Evolutionary conservation across 2,329 filamentous ascomycete species (phyloP).

Genomic region (Setomelanomma holmii): DNA sequence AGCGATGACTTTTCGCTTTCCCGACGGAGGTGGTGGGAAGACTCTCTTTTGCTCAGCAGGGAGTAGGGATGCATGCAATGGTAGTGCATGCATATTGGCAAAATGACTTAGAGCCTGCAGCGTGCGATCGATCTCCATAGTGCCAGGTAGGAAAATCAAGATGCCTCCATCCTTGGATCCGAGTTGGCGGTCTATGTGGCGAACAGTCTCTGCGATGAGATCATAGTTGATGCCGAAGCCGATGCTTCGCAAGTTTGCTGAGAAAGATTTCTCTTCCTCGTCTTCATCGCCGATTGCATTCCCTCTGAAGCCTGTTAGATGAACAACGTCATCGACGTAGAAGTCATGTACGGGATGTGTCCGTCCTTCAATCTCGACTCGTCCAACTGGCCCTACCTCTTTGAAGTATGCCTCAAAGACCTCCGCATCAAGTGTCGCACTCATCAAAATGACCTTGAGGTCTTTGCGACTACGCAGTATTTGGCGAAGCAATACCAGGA

Average conservation of each 20-base stretch:
- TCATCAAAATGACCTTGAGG: slow-evolving; percentile 93
- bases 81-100: slow-evolving; percentile 76
- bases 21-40: slow-evolving; percentile 76
- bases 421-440: slow-evolving; percentile 87
- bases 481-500: slow-evolving; percentile 85
- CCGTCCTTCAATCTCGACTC: slow-evolving; percentile 85
- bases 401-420: slow-evolving; percentile 87
- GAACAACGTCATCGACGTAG: slow-evolving; percentile 87
- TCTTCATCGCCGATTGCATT: slow-evolving; percentile 58
- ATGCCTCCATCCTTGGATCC: slow-evolving; percentile 80
- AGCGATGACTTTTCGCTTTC: slow-evolving; percentile 89
- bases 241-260: slow-evolving; percentile 52
- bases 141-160: slow-evolving; percentile 92
- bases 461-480: slow-evolving; percentile 77
- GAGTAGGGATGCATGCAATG: slow-evolving; percentile 89
- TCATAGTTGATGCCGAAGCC: slow-evolving; percentile 90
- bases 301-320: slow-evolving; percentile 73
- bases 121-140: slow-evolving; percentile 86
- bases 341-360: slow-evolving; percentile 90
- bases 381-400: slow-evolving; percentile 72
- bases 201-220: slow-evolving; percentile 80
- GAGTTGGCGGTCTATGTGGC: slow-evolving; percentile 80
- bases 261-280: slow-evolving; percentile 54
- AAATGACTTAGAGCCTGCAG: slow-evolving; percentile 72
- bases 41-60: slow-evolving; percentile 88